These are phyloP conservation scores for Anthracocystis setariae DNA, from an alignment of 1,284 basidiomycete genomes.

Conservation along the genomic window DNA sequence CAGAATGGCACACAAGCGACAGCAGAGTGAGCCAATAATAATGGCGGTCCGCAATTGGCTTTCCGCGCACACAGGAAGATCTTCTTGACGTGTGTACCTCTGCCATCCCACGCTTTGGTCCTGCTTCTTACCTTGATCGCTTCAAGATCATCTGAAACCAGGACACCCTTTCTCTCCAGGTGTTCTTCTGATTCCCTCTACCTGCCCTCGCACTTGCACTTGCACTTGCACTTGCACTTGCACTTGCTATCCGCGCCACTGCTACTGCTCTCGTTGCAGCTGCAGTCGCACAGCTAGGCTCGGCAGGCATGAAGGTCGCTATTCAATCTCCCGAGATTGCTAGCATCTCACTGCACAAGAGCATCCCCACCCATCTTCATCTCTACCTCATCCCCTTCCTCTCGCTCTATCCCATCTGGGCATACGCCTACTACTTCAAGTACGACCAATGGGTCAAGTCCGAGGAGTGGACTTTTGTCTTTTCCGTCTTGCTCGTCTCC, in stretches of 20 bases:
- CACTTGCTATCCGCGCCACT: slow-evolving; percentile 7
- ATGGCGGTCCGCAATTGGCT: neutral
- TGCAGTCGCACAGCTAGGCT: slow-evolving; percentile 23
- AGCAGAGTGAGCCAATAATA: too few species aligned
- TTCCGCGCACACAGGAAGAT: neutral
- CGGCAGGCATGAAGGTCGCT: slow-evolving; percentile 62
- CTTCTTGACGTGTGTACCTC: slow-evolving; percentile 2
- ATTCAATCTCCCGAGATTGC: slow-evolving; percentile 88
- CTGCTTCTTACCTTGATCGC: slow-evolving; percentile 5
- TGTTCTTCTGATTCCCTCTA: slow-evolving; percentile 5
- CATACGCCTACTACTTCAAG: slow-evolving; percentile 88
- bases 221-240: neutral
- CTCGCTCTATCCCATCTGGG: slow-evolving; percentile 84
- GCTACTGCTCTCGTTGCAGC: slow-evolving; percentile 14
- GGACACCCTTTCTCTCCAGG: slow-evolving; percentile 11
- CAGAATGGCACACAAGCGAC: neutral
- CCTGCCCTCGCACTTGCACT: neutral
- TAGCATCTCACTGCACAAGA: slow-evolving; percentile 80
- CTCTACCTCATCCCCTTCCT: slow-evolving; percentile 87
- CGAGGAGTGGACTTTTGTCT: slow-evolving; percentile 80
- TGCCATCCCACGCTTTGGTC: slow-evolving; percentile 1
- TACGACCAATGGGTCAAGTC: slow-evolving; percentile 77
- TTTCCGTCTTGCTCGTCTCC: slow-evolving; percentile 83
- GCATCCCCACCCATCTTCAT: slow-evolving; percentile 80
- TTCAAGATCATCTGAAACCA: slow-evolving; percentile 19